phyloP scores from a whole-genome alignment of 306 rosid genomes.

The Luffa aegyptiaca region DNA sequence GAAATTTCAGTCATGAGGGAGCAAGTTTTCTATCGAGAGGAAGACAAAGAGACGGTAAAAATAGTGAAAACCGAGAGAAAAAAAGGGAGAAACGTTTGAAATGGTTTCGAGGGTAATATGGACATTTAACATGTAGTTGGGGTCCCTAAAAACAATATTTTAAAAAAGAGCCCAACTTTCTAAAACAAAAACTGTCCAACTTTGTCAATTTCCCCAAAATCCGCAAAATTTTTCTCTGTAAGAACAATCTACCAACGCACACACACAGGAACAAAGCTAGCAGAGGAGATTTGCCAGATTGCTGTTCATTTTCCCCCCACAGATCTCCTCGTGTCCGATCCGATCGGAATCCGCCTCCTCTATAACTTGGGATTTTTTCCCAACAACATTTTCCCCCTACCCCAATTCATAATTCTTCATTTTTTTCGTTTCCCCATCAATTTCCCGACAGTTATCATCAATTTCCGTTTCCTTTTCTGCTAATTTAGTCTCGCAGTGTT shows the following conservation, averaged over 20 bases:
- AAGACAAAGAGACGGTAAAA: too few species aligned
- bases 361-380: neutral
- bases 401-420: neutral
- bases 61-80: too few species aligned
- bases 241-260: constrained; percentile 6
- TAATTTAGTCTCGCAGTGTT: neutral
- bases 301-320: neutral
- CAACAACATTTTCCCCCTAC: neutral
- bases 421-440: neutral
- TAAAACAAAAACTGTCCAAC: too few species aligned
- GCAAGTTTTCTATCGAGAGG: too few species aligned
- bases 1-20: too few species aligned
- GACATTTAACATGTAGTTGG: too few species aligned
- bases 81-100: too few species aligned
- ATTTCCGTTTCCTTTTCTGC: neutral
- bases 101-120: too few species aligned
- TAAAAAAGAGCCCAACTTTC: too few species aligned
- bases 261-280: neutral
- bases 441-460: neutral
- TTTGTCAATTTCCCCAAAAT: too few species aligned
- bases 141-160: too few species aligned
- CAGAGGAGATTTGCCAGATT: constrained; percentile 10
- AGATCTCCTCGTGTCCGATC: constrained; percentile 9
- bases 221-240: neutral
- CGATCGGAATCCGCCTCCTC: neutral